Conservation (phyloP, 495 filamentous ascomycete genomes). For the Echria macrotheca region DNA sequence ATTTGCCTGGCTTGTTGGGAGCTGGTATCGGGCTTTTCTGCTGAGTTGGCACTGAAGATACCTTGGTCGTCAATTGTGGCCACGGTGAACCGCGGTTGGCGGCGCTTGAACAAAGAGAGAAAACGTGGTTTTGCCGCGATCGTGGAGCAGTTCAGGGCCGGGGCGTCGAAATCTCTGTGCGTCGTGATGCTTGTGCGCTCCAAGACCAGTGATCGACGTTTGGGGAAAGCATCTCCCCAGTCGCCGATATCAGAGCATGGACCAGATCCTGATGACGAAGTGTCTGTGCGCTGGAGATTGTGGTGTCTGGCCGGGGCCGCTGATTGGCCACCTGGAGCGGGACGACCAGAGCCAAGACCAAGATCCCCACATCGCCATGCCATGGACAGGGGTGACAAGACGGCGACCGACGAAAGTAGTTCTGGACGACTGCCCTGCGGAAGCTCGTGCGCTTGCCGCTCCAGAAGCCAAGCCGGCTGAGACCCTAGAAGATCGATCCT, state of each 20-base stretch:
- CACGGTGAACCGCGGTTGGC: constrained; percentile 10
- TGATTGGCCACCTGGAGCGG: constrained; percentile 15
- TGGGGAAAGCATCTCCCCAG: constrained; percentile 1
- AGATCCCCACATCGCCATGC: constrained; percentile 1
- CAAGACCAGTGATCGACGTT: constrained; percentile 2
- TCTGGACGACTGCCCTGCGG: constrained; percentile 12
- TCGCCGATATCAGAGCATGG: constrained; percentile 16
- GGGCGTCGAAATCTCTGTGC: constrained; percentile 11
- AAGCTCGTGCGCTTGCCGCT: constrained; percentile 13
- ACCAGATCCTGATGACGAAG: constrained; percentile 18
- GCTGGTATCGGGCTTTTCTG: too few relatives aligned
- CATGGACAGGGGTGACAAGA: constrained; percentile 4
- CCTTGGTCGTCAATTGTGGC: too few relatives aligned
- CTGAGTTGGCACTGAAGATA: too few relatives aligned
- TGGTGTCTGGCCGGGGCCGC: constrained; percentile 13
- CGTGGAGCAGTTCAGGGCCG: too few relatives aligned
- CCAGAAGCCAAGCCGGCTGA: neutral
- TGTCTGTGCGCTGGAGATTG: constrained; percentile 21
- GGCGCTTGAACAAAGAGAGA: constrained; percentile 10
- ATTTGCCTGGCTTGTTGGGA: too few relatives aligned
- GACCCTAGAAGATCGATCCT: neutral
- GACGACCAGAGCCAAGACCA: constrained; percentile 15
- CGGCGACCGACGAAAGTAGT: constrained; percentile 4
- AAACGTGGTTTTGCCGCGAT: constrained; percentile 9
- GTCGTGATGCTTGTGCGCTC: neutral